A percentile compares a stretch with the other conserved stretches of the same genome.
Evolutionary conservation across 1,139 yeast species (phyloP).

Genomic region (Candida sp.): DNA sequence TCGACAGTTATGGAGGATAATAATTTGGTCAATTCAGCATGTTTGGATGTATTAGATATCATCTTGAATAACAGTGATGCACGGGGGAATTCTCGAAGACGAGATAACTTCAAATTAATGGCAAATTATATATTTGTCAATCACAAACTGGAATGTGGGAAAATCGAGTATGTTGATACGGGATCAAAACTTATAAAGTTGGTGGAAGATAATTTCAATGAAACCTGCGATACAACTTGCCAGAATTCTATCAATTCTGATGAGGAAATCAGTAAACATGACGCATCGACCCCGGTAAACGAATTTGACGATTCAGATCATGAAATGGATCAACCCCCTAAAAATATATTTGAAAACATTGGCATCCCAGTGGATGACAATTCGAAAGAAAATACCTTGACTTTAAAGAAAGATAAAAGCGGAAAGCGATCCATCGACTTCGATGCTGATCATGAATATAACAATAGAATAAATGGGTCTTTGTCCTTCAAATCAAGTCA

Average conservation of each 20-base stretch:
- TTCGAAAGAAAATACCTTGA: no score
- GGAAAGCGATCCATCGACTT: conserved; percentile 1
- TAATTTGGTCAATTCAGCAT: conserved; percentile 71
- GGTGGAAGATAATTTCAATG: conserved; percentile 23
- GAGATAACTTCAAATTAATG: conserved; percentile 41
- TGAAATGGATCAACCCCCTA: conserved; percentile 2
- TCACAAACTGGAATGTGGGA: conserved; percentile 34
- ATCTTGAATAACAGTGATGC: conserved; percentile 33
- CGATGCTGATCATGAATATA: background rate
- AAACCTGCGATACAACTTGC: conserved; percentile 3
- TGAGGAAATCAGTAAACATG: conserved; percentile 17
- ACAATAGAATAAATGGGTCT: background rate
- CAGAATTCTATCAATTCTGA: conserved; percentile 13
- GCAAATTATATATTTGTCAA: conserved; percentile 48
- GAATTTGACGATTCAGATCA: conserved; percentile 13
- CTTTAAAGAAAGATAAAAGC: background rate
- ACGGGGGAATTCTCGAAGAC: conserved; percentile 9
- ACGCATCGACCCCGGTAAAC: conserved; percentile 26
- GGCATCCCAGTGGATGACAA: background rate
- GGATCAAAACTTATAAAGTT: conserved; percentile 28
- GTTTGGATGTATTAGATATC: conserved; percentile 66
- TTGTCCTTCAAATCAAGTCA: background rate
- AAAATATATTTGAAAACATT: conserved; percentile 1
- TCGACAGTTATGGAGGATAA: conserved; percentile 48
- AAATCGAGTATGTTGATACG: conserved; percentile 25